Evolutionary conservation across 192 early-diverging fungal species (phyloP).

Genomic region (Gamsiella multidivaricata): DNA sequence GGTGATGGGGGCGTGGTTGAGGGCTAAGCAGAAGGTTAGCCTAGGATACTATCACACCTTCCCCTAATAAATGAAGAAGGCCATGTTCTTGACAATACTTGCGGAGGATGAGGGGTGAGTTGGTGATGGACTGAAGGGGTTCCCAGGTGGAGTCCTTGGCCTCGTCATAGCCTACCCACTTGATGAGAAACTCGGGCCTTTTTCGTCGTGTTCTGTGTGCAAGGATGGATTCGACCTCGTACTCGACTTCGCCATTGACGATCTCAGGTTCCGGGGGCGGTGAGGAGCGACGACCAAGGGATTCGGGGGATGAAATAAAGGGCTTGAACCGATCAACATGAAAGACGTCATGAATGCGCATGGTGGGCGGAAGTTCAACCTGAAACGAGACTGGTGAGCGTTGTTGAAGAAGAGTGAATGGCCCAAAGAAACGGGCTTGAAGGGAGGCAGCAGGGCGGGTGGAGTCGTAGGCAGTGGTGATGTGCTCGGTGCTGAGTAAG

Average conservation of each 20-base stretch:
- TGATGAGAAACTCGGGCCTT: background rate
- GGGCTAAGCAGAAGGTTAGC: no score
- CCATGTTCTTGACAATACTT: background rate
- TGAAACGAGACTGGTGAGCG: slow-evolving; percentile 17
- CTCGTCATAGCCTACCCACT: slow-evolving; percentile 7
- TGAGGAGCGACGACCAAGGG: background rate
- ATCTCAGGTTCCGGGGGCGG: background rate
- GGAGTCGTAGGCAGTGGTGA: background rate
- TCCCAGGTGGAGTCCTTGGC: slow-evolving; percentile 8
- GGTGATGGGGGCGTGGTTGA: no score
- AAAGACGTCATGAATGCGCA: slow-evolving; percentile 8
- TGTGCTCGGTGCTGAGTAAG: background rate
- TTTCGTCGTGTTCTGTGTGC: background rate
- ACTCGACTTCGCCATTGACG: slow-evolving; percentile 2
- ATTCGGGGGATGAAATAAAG: background rate
- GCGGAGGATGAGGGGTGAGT: background rate
- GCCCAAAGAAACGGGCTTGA: background rate
- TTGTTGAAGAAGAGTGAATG: background rate
- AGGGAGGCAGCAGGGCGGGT: background rate
- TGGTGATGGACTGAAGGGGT: background rate
- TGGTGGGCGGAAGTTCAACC: background rate
- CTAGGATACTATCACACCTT: slow-evolving; percentile 16
- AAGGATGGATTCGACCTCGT: slow-evolving; percentile 8
- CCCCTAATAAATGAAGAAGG: slow-evolving; percentile 4
- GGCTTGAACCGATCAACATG: slow-evolving; percentile 4